Percentiles rank a stretch among this genome's conserved stretches.
These are phyloP conservation scores for Zygosaccharomyces lentus DNA, from an alignment of 805 yeast genomes.

Conservation along the genomic window DNA sequence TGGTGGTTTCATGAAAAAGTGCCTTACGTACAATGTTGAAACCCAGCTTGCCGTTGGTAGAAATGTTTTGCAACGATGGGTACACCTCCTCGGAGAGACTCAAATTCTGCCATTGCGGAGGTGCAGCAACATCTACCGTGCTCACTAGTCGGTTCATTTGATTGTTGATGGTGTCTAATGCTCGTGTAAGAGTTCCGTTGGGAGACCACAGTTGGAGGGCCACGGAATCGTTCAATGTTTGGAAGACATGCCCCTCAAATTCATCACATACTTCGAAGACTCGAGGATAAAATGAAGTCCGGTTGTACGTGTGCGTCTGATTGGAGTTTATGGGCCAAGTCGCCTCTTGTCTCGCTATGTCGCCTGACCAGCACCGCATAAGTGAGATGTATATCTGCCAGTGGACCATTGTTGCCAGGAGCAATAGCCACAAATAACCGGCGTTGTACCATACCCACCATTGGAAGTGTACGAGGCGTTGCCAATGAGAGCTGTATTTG, in stretches of 20 bases:
- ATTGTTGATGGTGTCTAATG: constrained; percentile 6
- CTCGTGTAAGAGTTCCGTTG: neutral
- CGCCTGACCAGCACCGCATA: neutral
- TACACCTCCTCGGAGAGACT: neutral
- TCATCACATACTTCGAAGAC: constrained; percentile 5
- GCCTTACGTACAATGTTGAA: neutral
- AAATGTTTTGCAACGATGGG: neutral
- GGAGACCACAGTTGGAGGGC: constrained; percentile 4
- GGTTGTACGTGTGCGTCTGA: neutral
- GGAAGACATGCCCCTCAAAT: constrained; percentile 6
- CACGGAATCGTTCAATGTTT: constrained; percentile 1
- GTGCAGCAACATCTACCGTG: constrained; percentile 2
- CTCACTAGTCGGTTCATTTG: constrained; percentile 5
- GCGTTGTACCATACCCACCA: constrained; percentile 20
- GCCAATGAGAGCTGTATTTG: constrained; percentile 2
- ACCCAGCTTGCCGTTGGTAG: neutral
- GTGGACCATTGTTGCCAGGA: constrained; percentile 11
- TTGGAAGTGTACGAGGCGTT: neutral
- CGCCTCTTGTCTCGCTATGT: neutral
- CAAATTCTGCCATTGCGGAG: constrained; percentile 9
- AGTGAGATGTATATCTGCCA: constrained; percentile 10
- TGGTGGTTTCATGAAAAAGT: neutral
- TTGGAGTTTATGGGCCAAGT: neutral
- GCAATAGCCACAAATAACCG: constrained; percentile 10
- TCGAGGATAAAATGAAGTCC: neutral